phyloP scores from a whole-genome alignment of 2,329 filamentous ascomycete genomes.

The Ophiostoma montium region DNA sequence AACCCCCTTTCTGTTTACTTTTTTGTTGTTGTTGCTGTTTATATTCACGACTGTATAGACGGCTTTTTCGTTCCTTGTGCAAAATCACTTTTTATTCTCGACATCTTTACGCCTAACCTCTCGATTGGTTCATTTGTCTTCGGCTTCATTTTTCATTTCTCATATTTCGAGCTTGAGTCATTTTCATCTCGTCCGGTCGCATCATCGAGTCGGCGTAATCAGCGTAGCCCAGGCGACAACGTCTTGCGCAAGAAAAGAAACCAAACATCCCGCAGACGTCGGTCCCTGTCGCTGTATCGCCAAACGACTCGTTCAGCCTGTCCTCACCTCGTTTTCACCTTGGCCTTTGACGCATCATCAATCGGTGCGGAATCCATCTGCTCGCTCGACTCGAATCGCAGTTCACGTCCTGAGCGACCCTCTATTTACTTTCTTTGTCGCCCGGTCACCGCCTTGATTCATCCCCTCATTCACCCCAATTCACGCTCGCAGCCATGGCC shows the following conservation, averaged over 20 bases:
- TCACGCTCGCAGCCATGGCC: conserved; percentile 21
- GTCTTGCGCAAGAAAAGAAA: no score
- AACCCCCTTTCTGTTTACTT: neutral
- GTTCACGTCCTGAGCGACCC: neutral
- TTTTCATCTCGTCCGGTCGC: neutral
- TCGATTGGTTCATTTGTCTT: neutral
- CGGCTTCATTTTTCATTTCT: neutral
- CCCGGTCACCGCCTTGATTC: no score
- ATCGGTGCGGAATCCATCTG: neutral
- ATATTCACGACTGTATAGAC: neutral
- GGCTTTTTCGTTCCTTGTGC: neutral
- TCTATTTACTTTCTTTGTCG: neutral
- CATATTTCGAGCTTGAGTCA: no score
- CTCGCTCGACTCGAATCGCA: neutral
- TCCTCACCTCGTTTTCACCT: neutral
- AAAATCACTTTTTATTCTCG: neutral
- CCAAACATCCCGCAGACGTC: no score
- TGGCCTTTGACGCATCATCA: neutral
- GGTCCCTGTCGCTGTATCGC: neutral
- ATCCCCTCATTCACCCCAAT: neutral
- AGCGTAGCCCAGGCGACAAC: no score
- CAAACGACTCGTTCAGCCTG: neutral
- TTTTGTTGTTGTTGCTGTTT: neutral
- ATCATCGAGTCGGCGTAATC: neutral
- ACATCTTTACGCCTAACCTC: neutral